phyloP scores from a whole-genome alignment of 345 rosid genomes.

The Euphorbia peplus region DNA sequence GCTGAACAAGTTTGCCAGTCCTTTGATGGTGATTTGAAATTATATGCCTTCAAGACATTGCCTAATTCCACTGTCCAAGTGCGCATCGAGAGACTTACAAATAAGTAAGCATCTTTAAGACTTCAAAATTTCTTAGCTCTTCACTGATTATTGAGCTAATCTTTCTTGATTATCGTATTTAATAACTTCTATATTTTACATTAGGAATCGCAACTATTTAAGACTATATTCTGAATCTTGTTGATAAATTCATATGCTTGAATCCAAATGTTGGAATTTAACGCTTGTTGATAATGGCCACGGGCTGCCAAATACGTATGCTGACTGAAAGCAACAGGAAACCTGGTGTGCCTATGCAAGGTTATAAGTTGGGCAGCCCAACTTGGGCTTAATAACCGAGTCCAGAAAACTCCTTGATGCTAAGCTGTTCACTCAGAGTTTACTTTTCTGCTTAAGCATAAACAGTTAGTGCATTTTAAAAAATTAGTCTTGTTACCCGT shows the following conservation, averaged over 20 bases:
- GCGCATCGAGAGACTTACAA: slow-evolving; percentile 75
- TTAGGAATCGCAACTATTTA: neutral
- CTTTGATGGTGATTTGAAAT: slow-evolving; percentile 60
- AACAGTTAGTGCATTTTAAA: neutral
- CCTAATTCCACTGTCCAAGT: slow-evolving; percentile 61
- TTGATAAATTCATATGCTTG: neutral
- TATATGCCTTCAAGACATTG: slow-evolving; percentile 79
- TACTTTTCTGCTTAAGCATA: neutral
- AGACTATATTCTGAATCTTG: neutral
- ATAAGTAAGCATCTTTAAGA: slow-evolving; percentile 49
- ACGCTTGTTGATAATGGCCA: neutral
- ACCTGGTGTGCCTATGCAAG: neutral
- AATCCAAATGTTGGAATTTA: neutral
- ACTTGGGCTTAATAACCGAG: neutral
- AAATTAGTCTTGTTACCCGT: neutral
- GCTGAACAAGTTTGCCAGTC: slow-evolving; percentile 57
- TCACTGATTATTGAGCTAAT: neutral
- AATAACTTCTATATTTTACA: neutral
- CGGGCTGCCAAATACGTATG: no score
- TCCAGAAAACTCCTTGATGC: neutral
- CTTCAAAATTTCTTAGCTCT: neutral
- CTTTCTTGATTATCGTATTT: neutral
- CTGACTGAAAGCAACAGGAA: no score
- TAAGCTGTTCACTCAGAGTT: neutral
- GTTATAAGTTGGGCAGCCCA: no score